Conservation (phyloP, 2,329 filamentous ascomycete genomes). For the Fusarium ramigenum region DNA sequence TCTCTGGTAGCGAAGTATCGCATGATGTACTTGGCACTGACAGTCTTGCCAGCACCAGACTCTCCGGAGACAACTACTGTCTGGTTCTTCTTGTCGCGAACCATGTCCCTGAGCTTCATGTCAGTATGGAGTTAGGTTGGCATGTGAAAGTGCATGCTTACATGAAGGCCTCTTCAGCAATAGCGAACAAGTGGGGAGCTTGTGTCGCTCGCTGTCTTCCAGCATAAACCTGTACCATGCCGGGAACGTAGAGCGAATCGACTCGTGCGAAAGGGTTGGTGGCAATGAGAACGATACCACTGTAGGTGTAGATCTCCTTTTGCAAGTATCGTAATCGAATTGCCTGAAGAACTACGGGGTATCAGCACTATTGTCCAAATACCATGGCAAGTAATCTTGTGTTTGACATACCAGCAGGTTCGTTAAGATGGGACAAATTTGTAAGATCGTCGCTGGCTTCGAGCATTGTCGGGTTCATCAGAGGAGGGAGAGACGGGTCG, state of each 20-base stretch:
- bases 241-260: conserved; percentile 96
- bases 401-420: conserved; percentile 80
- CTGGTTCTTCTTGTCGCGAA: conserved; percentile 94
- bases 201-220: conserved; percentile 96
- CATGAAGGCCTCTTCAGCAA: conserved; percentile 98
- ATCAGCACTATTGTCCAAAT: conserved; percentile 32
- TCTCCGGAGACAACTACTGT: conserved; percentile 99
- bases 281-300: conserved; percentile 96
- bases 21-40: conserved; percentile 99
- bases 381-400: neutral
- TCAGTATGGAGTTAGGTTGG: conserved; percentile 47
- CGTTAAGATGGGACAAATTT: conserved; percentile 96
- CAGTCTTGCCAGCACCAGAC: conserved; percentile 98
- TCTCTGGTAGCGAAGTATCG: conserved; percentile 98
- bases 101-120: conserved; percentile 79
- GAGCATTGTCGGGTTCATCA: conserved; percentile 98
- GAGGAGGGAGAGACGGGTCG: conserved; percentile 81
- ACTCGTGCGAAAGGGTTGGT: conserved; percentile 98
- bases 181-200: conserved; percentile 97
- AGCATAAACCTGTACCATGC: conserved; percentile 99
- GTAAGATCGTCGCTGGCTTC: conserved; percentile 98
- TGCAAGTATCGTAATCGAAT: conserved; percentile 97
- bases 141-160: conserved; percentile 51
- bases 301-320: conserved; percentile 99
- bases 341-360: conserved; percentile 83